phyloP scores from a whole-genome alignment of 2,329 filamentous ascomycete species.

The Epichloe sylvatica region DNA sequence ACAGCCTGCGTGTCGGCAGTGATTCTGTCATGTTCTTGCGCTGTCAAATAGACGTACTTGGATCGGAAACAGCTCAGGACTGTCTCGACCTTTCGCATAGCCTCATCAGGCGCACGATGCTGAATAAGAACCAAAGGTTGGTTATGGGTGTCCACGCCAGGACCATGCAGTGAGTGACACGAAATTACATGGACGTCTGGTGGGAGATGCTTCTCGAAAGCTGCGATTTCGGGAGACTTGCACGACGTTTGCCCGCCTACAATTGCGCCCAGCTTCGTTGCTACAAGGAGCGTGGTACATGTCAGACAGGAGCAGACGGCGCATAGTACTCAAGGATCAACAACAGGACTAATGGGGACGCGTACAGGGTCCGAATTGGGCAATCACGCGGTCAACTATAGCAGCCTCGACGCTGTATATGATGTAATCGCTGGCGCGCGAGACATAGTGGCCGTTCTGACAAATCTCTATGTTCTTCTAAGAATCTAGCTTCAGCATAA shows the following conservation, averaged over 20 bases:
- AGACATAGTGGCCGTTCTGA: slow-evolving; percentile 89
- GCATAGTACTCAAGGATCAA: not conserved
- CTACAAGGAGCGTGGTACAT: slow-evolving; percentile 30
- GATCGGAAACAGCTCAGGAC: slow-evolving; percentile 75
- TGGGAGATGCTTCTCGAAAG: slow-evolving; percentile 82
- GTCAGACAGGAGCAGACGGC: slow-evolving; percentile 1
- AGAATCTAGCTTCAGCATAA: slow-evolving; percentile 33
- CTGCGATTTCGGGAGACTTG: slow-evolving; percentile 89
- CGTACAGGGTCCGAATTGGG: slow-evolving; percentile 80
- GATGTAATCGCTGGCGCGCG: slow-evolving; percentile 92
- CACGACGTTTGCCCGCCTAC: slow-evolving; percentile 97
- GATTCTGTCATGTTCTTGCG: slow-evolving; percentile 84
- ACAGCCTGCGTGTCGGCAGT: slow-evolving; percentile 97
- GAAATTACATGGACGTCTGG: slow-evolving; percentile 84
- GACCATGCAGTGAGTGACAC: slow-evolving; percentile 92
- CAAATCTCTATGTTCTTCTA: slow-evolving; percentile 74
- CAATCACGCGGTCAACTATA: slow-evolving; percentile 75
- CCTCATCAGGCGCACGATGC: slow-evolving; percentile 69
- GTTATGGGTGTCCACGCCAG: slow-evolving; percentile 71
- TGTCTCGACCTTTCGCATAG: slow-evolving; percentile 62
- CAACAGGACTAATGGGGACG: slow-evolving; percentile 6
- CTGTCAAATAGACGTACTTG: slow-evolving; percentile 76
- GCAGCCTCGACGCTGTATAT: slow-evolving; percentile 97
- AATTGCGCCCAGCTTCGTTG: slow-evolving; percentile 87
- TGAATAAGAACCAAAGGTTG: slow-evolving; percentile 91